Percentiles rank a stretch among this genome's conserved stretches.
These are phyloP conservation scores for Paraleonurus japonicus DNA, from an alignment of 257 asterid genomes.

Conservation along the genomic window DNA sequence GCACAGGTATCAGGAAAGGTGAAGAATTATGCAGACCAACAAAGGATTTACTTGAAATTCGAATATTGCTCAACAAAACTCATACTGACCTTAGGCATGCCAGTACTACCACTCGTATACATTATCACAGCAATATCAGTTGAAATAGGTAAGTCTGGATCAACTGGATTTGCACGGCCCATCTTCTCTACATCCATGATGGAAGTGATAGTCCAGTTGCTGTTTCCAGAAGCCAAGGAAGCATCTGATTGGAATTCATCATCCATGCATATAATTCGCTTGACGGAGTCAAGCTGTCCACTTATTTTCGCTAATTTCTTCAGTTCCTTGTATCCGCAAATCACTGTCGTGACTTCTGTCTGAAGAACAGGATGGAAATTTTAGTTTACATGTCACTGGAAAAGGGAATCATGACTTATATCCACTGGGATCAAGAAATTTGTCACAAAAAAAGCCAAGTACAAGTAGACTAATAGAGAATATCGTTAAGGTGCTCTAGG, in stretches of 20 bases:
- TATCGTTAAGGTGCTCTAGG: background rate
- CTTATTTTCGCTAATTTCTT: constrained; percentile 74
- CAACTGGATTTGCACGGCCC: constrained; percentile 73
- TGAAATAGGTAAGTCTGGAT: constrained; percentile 78
- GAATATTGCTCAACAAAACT: background rate
- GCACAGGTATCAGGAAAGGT: too few relatives aligned
- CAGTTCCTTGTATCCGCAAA: constrained; percentile 87
- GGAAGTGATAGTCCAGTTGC: constrained; percentile 64
- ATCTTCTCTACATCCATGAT: constrained; percentile 67
- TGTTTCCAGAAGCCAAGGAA: constrained; percentile 45
- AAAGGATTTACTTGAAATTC: too few relatives aligned
- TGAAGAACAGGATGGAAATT: constrained; percentile 40
- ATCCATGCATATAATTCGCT: constrained; percentile 82
- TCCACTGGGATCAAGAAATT: constrained; percentile 1
- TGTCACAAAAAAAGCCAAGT: background rate
- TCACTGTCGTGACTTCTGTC: constrained; percentile 98
- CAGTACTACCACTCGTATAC: constrained; percentile 99
- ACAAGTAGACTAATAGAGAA: background rate
- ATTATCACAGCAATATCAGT: constrained; percentile 94
- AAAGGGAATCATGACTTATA: background rate
- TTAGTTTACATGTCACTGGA: constrained; percentile 9
- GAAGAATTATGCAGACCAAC: too few relatives aligned
- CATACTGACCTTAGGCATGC: constrained; percentile 85
- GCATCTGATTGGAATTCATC: constrained; percentile 60
- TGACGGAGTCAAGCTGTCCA: constrained; percentile 90